phyloP scores from a whole-genome alignment of 345 rosid genomes.

The Corchorus olitorius region DNA sequence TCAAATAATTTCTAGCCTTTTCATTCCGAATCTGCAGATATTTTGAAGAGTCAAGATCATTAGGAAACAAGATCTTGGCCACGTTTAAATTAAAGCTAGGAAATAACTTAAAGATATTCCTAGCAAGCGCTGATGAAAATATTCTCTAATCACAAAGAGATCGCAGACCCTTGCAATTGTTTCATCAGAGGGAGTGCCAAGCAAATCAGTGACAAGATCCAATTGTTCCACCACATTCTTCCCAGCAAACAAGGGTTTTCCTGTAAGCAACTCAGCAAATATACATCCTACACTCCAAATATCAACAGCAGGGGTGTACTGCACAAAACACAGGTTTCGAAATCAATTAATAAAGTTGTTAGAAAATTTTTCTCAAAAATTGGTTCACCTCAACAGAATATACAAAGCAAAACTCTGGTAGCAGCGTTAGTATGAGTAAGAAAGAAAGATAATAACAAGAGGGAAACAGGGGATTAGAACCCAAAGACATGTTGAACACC shows the following conservation, averaged over 20 bases:
- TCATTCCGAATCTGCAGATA: constrained; percentile 83
- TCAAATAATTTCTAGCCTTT: constrained; percentile 88
- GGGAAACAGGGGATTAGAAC: neutral
- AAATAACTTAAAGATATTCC: constrained; percentile 13
- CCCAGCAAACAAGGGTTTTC: constrained; percentile 94
- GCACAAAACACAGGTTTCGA: constrained; percentile 36
- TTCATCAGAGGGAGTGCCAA: constrained; percentile 85
- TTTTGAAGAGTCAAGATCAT: constrained; percentile 28
- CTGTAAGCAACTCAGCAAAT: constrained; percentile 90
- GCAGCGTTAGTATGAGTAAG: neutral
- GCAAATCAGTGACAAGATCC: constrained; percentile 93
- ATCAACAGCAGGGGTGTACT: constrained; percentile 99
- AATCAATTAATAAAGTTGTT: constrained; percentile 19
- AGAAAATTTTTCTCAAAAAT: neutral
- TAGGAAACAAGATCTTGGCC: neutral
- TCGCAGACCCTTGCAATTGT: constrained; percentile 76
- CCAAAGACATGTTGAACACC: neutral
- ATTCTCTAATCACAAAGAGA: constrained; percentile 18
- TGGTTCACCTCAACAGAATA: neutral
- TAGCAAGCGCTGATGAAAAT: constrained; percentile 32
- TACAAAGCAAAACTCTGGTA: neutral
- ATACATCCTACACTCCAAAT: constrained; percentile 99
- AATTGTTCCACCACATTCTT: constrained; percentile 92
- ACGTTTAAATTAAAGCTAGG: constrained; percentile 6
- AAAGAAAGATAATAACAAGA: neutral